Percentiles rank a stretch among this genome's conserved stretches.
Evolutionary conservation across 768 basidiomycete species (phyloP).

Genomic region (Pleurotus platypus): DNA sequence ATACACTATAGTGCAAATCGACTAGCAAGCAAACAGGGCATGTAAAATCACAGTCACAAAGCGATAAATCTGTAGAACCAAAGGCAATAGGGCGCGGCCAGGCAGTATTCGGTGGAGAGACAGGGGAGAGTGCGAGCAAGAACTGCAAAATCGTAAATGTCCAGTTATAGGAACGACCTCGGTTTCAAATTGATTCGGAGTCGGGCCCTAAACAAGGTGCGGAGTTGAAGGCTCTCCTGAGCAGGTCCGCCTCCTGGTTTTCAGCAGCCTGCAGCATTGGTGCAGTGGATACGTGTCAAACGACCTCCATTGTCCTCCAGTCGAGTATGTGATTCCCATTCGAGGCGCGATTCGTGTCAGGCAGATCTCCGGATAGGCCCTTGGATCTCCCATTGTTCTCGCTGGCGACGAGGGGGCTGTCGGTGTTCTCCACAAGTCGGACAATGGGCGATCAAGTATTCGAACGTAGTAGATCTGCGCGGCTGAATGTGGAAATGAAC

Average conservation of each 20-base stretch:
- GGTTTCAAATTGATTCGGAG: slow-evolving; percentile 9
- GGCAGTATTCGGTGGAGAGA: slow-evolving; percentile 12
- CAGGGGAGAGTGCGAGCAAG: slow-evolving; percentile 15
- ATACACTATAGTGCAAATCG: slow-evolving; percentile 32
- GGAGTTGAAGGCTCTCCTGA: slow-evolving; percentile 3
- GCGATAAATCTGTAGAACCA: slow-evolving; percentile 16
- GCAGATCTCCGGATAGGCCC: background rate
- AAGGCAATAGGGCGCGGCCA: slow-evolving; percentile 7
- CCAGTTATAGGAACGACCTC: slow-evolving; percentile 6
- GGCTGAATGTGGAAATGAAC: background rate
- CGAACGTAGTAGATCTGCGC: slow-evolving; percentile 1
- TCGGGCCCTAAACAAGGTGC: slow-evolving; percentile 6
- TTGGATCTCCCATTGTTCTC: slow-evolving; percentile 7
- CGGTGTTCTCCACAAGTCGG: slow-evolving; percentile 3
- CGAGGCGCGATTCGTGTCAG: background rate
- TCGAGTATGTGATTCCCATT: background rate
- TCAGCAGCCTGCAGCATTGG: background rate
- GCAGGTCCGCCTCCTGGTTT: background rate
- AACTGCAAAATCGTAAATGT: slow-evolving; percentile 8
- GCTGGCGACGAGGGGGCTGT: background rate
- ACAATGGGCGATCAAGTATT: slow-evolving; percentile 4
- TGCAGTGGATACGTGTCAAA: background rate
- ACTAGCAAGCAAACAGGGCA: slow-evolving; percentile 35
- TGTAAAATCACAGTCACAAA: slow-evolving; percentile 28
- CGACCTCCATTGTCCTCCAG: background rate